Evolutionary conservation across 495 filamentous ascomycete genomes (phyloP), one percentile per base, ranked within the genome.

Genomic region (Penicillium mononematosum): DNA sequence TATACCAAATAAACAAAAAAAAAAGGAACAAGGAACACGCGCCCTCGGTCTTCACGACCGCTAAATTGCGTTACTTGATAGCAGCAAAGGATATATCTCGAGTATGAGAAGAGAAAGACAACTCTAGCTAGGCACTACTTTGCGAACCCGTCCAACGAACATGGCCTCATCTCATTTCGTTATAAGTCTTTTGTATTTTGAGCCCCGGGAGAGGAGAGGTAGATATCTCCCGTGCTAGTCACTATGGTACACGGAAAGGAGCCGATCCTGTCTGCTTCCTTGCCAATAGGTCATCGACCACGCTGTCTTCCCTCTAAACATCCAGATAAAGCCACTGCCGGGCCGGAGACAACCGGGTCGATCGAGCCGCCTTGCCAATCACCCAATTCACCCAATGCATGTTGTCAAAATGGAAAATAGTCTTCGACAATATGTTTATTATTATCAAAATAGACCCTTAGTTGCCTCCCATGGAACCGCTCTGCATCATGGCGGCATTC

Each of bases 401-500:
- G 29, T 47, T 25, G 19, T 16, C 43, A 53, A 44, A 10, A 10
- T 32, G 5, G 27, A 52, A 25, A 19, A 31, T 22, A 25, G 12
- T 22, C 27, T 16, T 53, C 39, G 17, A 19, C 25, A 44, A 34
- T 42, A 17, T 29, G 47, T 50, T 34, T 34, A 9, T 34, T 34
- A 24, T 24, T 34, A 29, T 38, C 9, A 29, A 56, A 41, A 25
- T 27, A 7, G 36, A 24, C 52, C 39, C 48, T 58, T 25, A 43
- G 59, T 70, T 76, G 79, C 69, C 74, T 69, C 16, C 74, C 77
- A 19, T 73, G 71, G 81, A 78, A 32, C 86, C 87, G 57, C 79
- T 76, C 77, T 90, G 86, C 77, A 86, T 86, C 88, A 95, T 92
- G 59, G 86, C 84, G 38, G 88, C 88, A 63, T 96, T 96, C 72